These are phyloP conservation scores for Vigna nakashimae DNA, from an alignment of 306 rosid genomes.

Conservation along the genomic window DNA sequence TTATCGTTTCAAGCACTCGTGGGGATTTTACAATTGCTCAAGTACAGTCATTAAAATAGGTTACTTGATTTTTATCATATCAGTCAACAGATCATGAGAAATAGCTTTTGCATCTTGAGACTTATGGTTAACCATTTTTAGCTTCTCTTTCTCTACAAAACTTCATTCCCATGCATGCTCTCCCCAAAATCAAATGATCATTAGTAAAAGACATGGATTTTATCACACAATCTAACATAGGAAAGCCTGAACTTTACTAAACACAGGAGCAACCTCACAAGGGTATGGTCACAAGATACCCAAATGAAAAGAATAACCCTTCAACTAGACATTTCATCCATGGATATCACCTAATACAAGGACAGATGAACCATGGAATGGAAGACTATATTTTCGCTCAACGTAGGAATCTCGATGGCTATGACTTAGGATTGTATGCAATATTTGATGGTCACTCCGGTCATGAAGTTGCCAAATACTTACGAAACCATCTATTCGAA, in stretches of 20 bases:
- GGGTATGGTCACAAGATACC: conserved; percentile 20
- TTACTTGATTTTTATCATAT: conserved; percentile 11
- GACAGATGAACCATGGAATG: conserved; percentile 66
- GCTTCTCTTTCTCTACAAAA: conserved; percentile 13
- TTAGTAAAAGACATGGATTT: background rate
- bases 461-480: conserved; percentile 59
- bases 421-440: conserved; percentile 63
- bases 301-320: conserved; percentile 25
- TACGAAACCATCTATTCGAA: conserved; percentile 66
- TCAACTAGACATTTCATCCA: conserved; percentile 48
- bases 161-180: background rate
- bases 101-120: background rate
- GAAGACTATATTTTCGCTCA: conserved; percentile 67
- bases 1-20: background rate
- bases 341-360: conserved; percentile 60
- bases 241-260: background rate
- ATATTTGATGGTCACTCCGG: conserved; percentile 75
- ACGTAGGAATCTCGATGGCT: conserved; percentile 50
- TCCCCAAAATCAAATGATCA: background rate
- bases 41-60: background rate
- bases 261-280: conserved; percentile 31
- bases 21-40: too few species aligned
- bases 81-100: conserved; percentile 13
- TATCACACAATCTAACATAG: background rate
- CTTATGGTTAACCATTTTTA: conserved; percentile 11